These are phyloP conservation scores for Paramecium pentaurelia DNA, from an alignment of 73 alveolate species.

Conservation along the genomic window DNA sequence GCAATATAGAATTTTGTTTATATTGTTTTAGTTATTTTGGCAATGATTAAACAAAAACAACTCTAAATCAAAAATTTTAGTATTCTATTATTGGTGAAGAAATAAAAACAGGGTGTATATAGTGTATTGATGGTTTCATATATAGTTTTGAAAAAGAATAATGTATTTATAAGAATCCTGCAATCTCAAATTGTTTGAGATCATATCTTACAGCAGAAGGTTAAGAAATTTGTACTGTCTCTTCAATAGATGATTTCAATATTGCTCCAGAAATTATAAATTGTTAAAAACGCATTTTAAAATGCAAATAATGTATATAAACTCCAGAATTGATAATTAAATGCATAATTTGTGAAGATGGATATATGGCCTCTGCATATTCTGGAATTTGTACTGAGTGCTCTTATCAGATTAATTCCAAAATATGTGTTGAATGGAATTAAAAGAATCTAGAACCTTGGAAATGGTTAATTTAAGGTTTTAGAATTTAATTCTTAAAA, in stretches of 20 bases:
- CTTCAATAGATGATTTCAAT: not conserved
- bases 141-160: not conserved
- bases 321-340: not conserved
- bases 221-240: not conserved
- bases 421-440: not conserved
- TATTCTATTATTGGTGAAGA: not conserved
- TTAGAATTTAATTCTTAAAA: not conserved
- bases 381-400: not conserved
- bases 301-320: not conserved
- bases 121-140: not conserved
- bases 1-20: not conserved
- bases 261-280: not conserved
- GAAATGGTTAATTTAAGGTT: not conserved
- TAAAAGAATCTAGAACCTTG: not conserved
- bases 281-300: not conserved
- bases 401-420: not conserved
- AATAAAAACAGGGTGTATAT: not conserved
- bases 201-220: not conserved
- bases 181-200: not conserved
- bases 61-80: not conserved
- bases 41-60: not conserved
- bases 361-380: not conserved
- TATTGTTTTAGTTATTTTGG: not conserved
- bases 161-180: not conserved
- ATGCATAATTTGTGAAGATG: not conserved